A percentile compares a stretch with the other conserved stretches of the same genome.
phyloP scores from a whole-genome alignment of 176 grass and related monocot genomes.

The Oryza glaberrima region DNA sequence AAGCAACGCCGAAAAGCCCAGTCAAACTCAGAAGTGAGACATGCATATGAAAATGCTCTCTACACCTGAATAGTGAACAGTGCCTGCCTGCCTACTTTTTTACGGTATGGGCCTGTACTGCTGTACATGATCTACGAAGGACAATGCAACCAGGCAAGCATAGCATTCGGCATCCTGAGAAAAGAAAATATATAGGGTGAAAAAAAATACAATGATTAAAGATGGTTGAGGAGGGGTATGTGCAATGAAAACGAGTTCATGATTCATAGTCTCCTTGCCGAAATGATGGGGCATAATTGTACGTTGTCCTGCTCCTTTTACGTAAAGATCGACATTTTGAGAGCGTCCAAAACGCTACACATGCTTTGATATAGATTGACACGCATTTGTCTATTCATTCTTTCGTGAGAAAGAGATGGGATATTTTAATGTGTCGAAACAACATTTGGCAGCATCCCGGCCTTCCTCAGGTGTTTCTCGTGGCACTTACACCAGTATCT shows the following conservation, averaged over 20 bases:
- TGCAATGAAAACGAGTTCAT: slow-evolving; percentile 13
- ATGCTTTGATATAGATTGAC: slow-evolving; percentile 2
- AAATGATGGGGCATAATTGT: slow-evolving; percentile 31
- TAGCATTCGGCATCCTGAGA: not conserved
- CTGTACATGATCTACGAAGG: not conserved
- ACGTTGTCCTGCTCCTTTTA: not conserved
- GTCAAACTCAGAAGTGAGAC: not conserved
- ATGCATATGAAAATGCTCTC: not conserved
- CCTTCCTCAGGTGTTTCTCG: not conserved
- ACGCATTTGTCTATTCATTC: too few relatives aligned
- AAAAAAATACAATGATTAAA: not conserved
- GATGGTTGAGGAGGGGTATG: not conserved
- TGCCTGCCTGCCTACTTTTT: not conserved
- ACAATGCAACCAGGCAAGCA: not conserved
- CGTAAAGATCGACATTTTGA: not conserved
- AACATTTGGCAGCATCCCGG: not conserved
- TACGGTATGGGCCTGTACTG: not conserved
- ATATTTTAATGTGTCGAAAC: too few relatives aligned
- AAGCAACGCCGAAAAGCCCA: slow-evolving; percentile 1
- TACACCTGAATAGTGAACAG: not conserved
- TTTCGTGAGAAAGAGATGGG: not conserved
- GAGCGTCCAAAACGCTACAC: not conserved
- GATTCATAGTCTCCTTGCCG: slow-evolving; percentile 19
- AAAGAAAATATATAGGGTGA: not conserved
- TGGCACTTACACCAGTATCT: not conserved